Evolutionary conservation across 768 basidiomycete species (phyloP).

Genomic region (Boletus edulis): DNA sequence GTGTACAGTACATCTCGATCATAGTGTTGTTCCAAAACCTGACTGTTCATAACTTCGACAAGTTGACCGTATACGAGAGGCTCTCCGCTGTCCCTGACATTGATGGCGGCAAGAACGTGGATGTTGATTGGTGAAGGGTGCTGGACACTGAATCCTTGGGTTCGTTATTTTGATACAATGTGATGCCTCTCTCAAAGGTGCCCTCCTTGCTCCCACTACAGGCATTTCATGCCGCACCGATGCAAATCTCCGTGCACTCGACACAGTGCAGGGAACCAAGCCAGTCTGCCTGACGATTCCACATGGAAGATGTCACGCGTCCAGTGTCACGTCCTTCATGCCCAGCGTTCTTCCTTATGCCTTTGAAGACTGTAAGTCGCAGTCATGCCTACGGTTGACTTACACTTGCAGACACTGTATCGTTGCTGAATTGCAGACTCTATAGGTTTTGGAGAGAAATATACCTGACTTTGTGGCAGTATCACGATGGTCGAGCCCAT

Average conservation of each 20-base stretch:
- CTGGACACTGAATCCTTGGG: too few species aligned
- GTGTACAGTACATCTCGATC: constrained; percentile 66
- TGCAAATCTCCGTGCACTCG: too few species aligned
- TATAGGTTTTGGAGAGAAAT: constrained; percentile 61
- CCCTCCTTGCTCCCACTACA: too few species aligned
- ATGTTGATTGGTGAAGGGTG: too few species aligned
- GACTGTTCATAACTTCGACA: constrained; percentile 40
- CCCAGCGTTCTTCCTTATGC: constrained; percentile 44
- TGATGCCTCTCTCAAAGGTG: too few species aligned
- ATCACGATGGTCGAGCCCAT: constrained; percentile 54
- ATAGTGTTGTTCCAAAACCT: constrained; percentile 69
- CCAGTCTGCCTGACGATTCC: constrained; percentile 50
- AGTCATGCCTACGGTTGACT: neutral
- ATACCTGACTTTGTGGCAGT: constrained; percentile 47
- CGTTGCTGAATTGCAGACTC: constrained; percentile 66
- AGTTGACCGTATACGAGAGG: constrained; percentile 56
- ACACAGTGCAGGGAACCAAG: neutral
- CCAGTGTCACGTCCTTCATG: constrained; percentile 46
- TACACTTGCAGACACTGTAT: constrained; percentile 47
- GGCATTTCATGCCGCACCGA: too few species aligned
- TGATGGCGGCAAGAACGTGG: too few species aligned
- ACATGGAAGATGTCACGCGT: constrained; percentile 62
- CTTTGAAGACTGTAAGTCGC: constrained; percentile 56
- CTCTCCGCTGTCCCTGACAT: constrained; percentile 51
- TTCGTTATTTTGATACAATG: too few species aligned